Percentiles rank a stretch among this genome's conserved stretches.
Evolutionary conservation across 164 flowering plant genomes (phyloP).

Genomic region (Vitis rotundifolia): DNA sequence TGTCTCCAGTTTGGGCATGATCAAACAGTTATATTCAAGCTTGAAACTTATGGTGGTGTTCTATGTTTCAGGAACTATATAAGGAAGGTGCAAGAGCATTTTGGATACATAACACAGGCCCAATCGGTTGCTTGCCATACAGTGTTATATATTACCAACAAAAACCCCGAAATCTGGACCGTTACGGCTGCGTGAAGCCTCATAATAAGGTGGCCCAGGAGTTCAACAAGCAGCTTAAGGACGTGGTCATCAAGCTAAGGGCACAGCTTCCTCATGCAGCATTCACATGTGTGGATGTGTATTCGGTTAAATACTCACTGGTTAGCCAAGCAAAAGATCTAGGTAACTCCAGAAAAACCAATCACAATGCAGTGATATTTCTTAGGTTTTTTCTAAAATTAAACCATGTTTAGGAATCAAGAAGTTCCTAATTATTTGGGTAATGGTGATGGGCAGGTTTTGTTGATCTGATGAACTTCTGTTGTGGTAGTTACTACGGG

Average conservation of each 20-base stretch:
- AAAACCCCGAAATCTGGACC: slow-evolving; percentile 40
- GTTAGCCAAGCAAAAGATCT: slow-evolving; percentile 43
- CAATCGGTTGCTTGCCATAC: slow-evolving; percentile 73
- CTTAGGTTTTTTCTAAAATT: too few relatives aligned
- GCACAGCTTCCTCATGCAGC: slow-evolving; percentile 34
- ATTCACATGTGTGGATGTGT: slow-evolving; percentile 64
- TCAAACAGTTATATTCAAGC: too few relatives aligned
- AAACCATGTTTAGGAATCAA: too few relatives aligned
- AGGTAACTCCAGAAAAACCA: slow-evolving; percentile 32
- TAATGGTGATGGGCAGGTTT: slow-evolving; percentile 45
- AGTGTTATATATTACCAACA: slow-evolving; percentile 24
- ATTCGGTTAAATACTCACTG: slow-evolving; percentile 55
- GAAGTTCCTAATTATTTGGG: background rate
- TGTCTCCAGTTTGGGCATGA: too few relatives aligned
- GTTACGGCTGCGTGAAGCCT: slow-evolving; percentile 53
- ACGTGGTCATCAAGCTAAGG: slow-evolving; percentile 37
- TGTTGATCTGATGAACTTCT: slow-evolving; percentile 55
- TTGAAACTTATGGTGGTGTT: background rate
- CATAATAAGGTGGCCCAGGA: slow-evolving; percentile 61
- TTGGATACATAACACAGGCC: slow-evolving; percentile 85
- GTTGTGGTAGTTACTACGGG: slow-evolving; percentile 53
- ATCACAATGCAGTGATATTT: background rate
- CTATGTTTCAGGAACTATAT: slow-evolving; percentile 47
- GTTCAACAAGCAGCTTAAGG: slow-evolving; percentile 63
- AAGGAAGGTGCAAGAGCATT: slow-evolving; percentile 62